Evolutionary conservation across 345 rosid species (phyloP).

Genomic region (Turnera subulata): DNA sequence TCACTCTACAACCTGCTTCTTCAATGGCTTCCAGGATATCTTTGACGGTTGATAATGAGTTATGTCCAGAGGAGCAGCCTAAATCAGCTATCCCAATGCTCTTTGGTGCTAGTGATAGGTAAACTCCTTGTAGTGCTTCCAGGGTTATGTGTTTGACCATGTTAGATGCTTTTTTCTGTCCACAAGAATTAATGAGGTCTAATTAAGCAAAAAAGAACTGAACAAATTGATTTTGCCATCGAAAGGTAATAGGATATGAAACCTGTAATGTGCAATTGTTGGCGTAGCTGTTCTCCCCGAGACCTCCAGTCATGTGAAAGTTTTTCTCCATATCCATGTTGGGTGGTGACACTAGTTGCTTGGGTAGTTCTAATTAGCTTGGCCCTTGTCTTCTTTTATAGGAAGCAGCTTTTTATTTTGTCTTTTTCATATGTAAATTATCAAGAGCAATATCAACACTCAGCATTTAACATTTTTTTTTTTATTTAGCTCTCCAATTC

Average conservation of each 20-base stretch:
- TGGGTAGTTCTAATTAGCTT: too few relatives aligned
- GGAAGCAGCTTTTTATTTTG: too few relatives aligned
- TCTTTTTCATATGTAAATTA: too few relatives aligned
- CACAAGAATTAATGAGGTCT: background rate
- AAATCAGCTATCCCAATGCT: conserved; percentile 50
- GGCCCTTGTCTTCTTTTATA: too few relatives aligned
- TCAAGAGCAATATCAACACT: too few relatives aligned
- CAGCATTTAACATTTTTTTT: too few relatives aligned
- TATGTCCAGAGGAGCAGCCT: conserved; percentile 55
- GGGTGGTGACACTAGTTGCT: too few relatives aligned
- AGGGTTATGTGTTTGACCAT: conserved; percentile 57
- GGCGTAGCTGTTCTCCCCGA: conserved; percentile 65
- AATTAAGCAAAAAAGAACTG: background rate
- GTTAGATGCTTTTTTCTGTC: conserved; percentile 70
- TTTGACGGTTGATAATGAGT: conserved; percentile 42
- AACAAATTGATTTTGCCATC: background rate
- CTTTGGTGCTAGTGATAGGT: conserved; percentile 24
- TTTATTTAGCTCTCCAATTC: too few relatives aligned
- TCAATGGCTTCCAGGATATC: conserved; percentile 40
- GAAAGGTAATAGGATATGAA: background rate
- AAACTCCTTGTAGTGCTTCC: conserved; percentile 49
- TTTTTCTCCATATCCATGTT: conserved; percentile 32
- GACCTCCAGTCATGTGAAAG: conserved; percentile 50
- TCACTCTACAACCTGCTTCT: conserved; percentile 18
- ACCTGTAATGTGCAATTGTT: conserved; percentile 69